phyloP scores from a whole-genome alignment of 1,139 yeast genomes.

The Candida sanyaensis region DNA sequence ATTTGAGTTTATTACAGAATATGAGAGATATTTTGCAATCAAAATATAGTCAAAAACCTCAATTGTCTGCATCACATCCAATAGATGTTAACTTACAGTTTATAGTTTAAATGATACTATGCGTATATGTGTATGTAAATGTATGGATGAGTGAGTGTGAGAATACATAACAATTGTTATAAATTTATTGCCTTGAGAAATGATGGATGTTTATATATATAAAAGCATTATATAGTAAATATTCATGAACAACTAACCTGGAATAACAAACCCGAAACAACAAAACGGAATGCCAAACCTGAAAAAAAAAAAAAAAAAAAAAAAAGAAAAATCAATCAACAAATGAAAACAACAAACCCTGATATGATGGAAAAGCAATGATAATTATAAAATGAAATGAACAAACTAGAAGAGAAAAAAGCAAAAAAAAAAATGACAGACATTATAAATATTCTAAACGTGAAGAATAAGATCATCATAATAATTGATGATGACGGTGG shows the following conservation, averaged over 20 bases:
- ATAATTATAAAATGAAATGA: not conserved
- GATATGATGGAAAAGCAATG: not conserved
- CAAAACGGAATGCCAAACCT: not conserved
- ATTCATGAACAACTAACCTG: no score
- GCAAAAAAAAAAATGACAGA: not conserved
- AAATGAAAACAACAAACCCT: not conserved
- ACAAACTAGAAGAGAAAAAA: not conserved
- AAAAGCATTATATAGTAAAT: no score
- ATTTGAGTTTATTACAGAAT: conserved; percentile 74
- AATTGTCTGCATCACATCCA: conserved; percentile 81
- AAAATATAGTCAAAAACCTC: conserved; percentile 88
- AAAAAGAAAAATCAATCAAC: not conserved
- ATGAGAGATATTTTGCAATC: conserved; percentile 70
- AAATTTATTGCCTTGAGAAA: no score
- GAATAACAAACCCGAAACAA: no score
- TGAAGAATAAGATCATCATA: not conserved
- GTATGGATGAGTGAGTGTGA: not conserved
- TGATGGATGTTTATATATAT: not conserved
- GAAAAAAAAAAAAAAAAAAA: not conserved
- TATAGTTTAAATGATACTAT: conserved; percentile 20
- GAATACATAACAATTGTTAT: no score
- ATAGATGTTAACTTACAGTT: conserved; percentile 75
- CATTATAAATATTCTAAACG: not conserved
- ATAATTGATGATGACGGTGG: not conserved
- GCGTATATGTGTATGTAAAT: not conserved